Evolutionary conservation across 2,329 filamentous ascomycete species (phyloP).

Genomic region (Paramyrothecium sp.): DNA sequence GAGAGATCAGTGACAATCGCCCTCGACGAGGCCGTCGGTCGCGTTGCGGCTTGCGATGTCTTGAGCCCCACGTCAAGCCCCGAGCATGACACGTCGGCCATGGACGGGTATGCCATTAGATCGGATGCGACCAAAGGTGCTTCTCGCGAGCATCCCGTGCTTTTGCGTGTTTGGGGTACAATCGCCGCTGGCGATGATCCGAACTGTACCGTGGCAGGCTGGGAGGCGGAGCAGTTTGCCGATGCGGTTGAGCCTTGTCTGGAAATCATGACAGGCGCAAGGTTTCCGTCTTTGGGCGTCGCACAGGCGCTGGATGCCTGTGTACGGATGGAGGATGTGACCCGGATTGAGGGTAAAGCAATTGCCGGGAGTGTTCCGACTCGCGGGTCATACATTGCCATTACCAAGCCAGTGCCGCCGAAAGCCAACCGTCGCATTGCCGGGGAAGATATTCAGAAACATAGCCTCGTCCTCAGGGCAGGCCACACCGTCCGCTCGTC

Average conservation of each 20-base stretch:
- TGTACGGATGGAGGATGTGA: background rate
- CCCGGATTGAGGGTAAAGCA: background rate
- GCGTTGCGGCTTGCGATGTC: background rate
- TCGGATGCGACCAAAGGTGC: background rate
- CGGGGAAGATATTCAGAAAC: background rate
- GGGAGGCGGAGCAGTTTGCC: background rate
- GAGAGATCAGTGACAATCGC: background rate
- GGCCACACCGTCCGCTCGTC: background rate
- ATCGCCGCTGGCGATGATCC: slow-evolving; percentile 1
- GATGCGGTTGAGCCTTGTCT: background rate
- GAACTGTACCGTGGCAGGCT: background rate
- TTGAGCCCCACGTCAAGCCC: background rate
- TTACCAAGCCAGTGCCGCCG: background rate
- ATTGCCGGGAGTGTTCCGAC: background rate
- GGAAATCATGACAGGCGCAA: slow-evolving; percentile 1
- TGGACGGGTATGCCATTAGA: background rate
- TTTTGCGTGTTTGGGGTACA: background rate
- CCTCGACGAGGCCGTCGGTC: background rate
- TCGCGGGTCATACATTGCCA: background rate
- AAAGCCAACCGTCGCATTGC: background rate
- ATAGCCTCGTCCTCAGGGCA: background rate
- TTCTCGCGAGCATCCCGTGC: background rate
- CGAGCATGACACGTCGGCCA: background rate
- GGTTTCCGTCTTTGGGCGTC: background rate
- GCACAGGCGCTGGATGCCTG: background rate